These are phyloP conservation scores for Trichosporon sp. DNA, from an alignment of 1,284 basidiomycete genomes.

Conservation along the genomic window DNA sequence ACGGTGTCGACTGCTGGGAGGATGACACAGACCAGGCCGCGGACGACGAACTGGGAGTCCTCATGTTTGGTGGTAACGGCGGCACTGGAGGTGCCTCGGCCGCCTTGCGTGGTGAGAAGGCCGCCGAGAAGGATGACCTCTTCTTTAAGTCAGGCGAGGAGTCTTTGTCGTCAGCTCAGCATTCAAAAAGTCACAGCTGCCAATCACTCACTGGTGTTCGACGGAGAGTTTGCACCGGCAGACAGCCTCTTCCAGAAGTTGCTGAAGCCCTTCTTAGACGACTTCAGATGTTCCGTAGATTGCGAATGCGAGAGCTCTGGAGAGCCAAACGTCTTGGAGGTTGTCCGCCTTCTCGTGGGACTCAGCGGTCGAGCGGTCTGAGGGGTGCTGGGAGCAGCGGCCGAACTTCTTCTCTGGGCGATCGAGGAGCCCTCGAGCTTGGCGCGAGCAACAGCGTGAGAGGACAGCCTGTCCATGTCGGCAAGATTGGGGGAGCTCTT, in stretches of 20 bases:
- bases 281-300: conserved; percentile 8
- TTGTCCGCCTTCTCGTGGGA: background rate
- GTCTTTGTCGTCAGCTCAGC: background rate
- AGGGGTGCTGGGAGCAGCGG: background rate
- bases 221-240: background rate
- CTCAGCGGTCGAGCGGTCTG: background rate
- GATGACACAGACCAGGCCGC: conserved; percentile 6
- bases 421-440: background rate
- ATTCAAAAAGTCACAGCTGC: background rate
- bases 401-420: background rate
- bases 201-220: background rate
- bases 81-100: conserved; percentile 29
- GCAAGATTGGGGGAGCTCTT: conserved; percentile 13
- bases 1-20: conserved; percentile 4
- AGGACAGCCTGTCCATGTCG: background rate
- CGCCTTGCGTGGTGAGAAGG: background rate
- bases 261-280: conserved; percentile 5
- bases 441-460: background rate
- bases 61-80: conserved; percentile 30
- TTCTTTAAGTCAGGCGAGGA: background rate
- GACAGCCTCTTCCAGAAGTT: conserved; percentile 12
- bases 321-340: background rate
- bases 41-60: conserved; percentile 24
- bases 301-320: conserved; percentile 3
- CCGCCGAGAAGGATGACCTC: background rate